Conservation (phyloP, 768 basidiomycete genomes). For the Galerina marginata region DNA sequence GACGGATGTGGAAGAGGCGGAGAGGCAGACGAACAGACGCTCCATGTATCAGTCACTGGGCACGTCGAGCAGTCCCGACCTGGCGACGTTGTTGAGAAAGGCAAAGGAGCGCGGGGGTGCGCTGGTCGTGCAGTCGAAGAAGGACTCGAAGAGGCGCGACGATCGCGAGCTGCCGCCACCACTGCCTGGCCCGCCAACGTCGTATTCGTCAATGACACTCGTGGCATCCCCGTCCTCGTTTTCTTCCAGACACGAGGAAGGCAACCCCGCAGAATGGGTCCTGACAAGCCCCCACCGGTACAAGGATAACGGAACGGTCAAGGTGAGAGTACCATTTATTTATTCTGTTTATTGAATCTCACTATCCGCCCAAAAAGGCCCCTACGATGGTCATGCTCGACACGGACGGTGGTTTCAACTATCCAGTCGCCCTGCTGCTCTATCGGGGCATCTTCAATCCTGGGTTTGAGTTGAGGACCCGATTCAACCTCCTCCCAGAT, state of each 20-base stretch:
- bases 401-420: too few relatives aligned
- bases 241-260: slow-evolving; percentile 30
- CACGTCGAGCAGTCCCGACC: slow-evolving; percentile 90
- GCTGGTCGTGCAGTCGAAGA: slow-evolving; percentile 24
- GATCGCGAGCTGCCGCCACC: slow-evolving; percentile 23
- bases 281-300: slow-evolving; percentile 47
- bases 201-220: slow-evolving; percentile 20
- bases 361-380: slow-evolving; percentile 68
- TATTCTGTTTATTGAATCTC: slow-evolving; percentile 13
- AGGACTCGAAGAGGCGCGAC: slow-evolving; percentile 23
- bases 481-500: too few relatives aligned
- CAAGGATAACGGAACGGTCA: slow-evolving; percentile 51
- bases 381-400: too few relatives aligned
- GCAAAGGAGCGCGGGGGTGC: slow-evolving; percentile 71
- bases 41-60: slow-evolving; percentile 89
- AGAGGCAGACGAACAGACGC: slow-evolving; percentile 76
- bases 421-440: too few relatives aligned
- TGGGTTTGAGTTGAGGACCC: too few relatives aligned
- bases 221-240: slow-evolving; percentile 19
- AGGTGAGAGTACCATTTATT: slow-evolving; percentile 44
- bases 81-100: slow-evolving; percentile 85
- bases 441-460: too few relatives aligned
- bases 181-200: slow-evolving; percentile 4
- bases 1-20: slow-evolving; percentile 70
- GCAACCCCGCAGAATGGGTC: slow-evolving; percentile 47